Base-by-base conservation (phyloP, 345 rosid species). In the Litchi chinensis region DNA sequence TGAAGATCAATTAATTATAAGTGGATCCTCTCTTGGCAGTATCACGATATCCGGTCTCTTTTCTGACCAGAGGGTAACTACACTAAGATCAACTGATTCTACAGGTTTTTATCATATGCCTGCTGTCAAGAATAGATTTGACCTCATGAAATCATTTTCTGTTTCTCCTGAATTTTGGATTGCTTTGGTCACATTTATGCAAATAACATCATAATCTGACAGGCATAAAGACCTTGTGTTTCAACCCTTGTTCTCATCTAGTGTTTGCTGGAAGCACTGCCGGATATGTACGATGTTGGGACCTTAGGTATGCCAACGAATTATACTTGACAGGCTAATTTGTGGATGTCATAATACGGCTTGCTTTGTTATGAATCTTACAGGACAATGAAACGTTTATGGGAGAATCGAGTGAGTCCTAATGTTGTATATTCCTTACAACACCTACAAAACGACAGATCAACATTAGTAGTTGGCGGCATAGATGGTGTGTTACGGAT, bases 241-340 rank as follows among this genome's bases (percentile, higher is more conserved):
- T 80, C 86, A 92, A 90, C 83, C 92, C 93, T 39, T 28, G 71
- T 82, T 87, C 96, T 75, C 80, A 84, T 79, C 77, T 76, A n/a
- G 88, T 91, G 69, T 91, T 91, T 81, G 88, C 95, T 24, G 99
- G 98, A 79, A 90, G 92, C 75, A 83, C 93, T 41, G 85, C 87
- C 39, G 99, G 99, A 82, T 88, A 83, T 78, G 76, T 89, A 40
- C 88, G 89, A 71, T 91, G 98, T 82, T 95, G 94, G 94, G 99
- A 95, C 82, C 87, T 92, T 54, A 91, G 99, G 99, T 93, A 88
- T 79, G 79, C 64, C 65, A 32, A 24, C 54, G 16, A 69, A 28
- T 9, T 44, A 13, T 24, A 21, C 32, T 74, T 60, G 7, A 22
- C 10, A 19, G 22, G 44, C 5, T n/a, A 54, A 10, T 65, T 65